Evolutionary conservation across 768 basidiomycete species (phyloP).

Genomic region (Mycena metata): DNA sequence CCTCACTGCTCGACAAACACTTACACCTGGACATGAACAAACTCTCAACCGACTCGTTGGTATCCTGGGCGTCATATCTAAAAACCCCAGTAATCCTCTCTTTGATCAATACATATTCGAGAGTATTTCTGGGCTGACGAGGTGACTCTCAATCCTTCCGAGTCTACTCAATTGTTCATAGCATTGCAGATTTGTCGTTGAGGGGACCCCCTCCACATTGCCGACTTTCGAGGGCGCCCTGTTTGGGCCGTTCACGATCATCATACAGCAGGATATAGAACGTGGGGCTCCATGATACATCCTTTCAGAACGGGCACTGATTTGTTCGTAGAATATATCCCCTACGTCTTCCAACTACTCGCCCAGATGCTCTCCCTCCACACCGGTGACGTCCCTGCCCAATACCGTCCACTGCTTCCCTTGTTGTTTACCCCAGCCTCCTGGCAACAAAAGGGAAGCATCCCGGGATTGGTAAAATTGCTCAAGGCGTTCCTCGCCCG

Average conservation of each 20-base stretch:
- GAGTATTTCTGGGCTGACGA: conserved; percentile 92
- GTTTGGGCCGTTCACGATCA: conserved; percentile 89
- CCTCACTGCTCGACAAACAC: conserved; percentile 85
- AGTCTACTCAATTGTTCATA: conserved; percentile 5
- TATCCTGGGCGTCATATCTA: conserved; percentile 90
- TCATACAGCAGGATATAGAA: conserved; percentile 93
- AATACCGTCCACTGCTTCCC: conserved; percentile 84
- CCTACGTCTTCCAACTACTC: conserved; percentile 96
- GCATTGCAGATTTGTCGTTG: conserved; percentile 78
- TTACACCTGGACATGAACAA: conserved; percentile 76
- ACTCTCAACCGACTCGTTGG: conserved; percentile 80
- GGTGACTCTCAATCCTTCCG: conserved; percentile 57
- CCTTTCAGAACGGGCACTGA: conserved; percentile 10
- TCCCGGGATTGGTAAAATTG: conserved; percentile 92
- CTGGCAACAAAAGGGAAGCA: conserved; percentile 95
- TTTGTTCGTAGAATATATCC: conserved; percentile 85
- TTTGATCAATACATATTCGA: conserved; percentile 99
- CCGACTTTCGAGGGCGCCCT: conserved; percentile 83
- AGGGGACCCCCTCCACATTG: conserved; percentile 75
- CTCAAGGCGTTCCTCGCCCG: conserved; percentile 86
- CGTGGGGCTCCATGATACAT: conserved; percentile 62
- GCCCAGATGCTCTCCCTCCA: conserved; percentile 96
- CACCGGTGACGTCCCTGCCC: conserved; percentile 69
- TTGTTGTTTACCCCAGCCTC: conserved; percentile 87
- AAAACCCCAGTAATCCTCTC: conserved; percentile 97